Evolutionary conservation across 257 asterid genomes (phyloP).

Genomic region (Nemophila menziesii): DNA sequence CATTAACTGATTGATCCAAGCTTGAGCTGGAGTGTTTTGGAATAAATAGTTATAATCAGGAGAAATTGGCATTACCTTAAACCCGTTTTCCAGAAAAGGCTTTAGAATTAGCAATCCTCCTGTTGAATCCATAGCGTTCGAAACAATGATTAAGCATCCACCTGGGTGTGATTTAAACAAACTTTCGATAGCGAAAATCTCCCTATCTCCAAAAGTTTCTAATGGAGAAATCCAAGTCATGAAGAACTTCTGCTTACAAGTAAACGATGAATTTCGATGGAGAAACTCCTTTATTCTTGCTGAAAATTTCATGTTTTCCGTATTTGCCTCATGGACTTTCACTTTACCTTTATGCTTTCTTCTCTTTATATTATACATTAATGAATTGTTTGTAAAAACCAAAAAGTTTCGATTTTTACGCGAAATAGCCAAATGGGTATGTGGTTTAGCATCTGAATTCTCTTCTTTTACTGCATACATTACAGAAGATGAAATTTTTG

Average conservation of each 20-base stretch:
- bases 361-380: slow-evolving; percentile 14
- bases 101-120: slow-evolving; percentile 42
- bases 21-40: slow-evolving; percentile 50
- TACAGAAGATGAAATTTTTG: slow-evolving; percentile 16
- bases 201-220: slow-evolving; percentile 56
- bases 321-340: slow-evolving; percentile 19
- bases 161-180: slow-evolving; percentile 58
- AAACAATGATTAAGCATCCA: slow-evolving; percentile 58
- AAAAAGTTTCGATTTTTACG: slow-evolving; percentile 35
- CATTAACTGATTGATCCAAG: slow-evolving; percentile 52
- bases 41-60: slow-evolving; percentile 62
- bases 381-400: slow-evolving; percentile 18
- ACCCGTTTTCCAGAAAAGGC: slow-evolving; percentile 50
- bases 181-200: slow-evolving; percentile 37
- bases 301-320: slow-evolving; percentile 24
- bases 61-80: slow-evolving; percentile 42
- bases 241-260: slow-evolving; percentile 50
- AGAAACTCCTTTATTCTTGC: slow-evolving; percentile 53
- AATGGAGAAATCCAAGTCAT: slow-evolving; percentile 83
- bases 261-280: slow-evolving; percentile 15
- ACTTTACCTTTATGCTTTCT: slow-evolving; percentile 23
- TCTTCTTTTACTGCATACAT: slow-evolving; percentile 26
- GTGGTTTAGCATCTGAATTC: slow-evolving; percentile 18
- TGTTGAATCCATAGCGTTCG: slow-evolving; percentile 60
- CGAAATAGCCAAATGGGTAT: slow-evolving; percentile 33